Base-by-base conservation (phyloP, 2,329 filamentous ascomycete genomes). In the Ceratocystis smalleyi region DNA sequence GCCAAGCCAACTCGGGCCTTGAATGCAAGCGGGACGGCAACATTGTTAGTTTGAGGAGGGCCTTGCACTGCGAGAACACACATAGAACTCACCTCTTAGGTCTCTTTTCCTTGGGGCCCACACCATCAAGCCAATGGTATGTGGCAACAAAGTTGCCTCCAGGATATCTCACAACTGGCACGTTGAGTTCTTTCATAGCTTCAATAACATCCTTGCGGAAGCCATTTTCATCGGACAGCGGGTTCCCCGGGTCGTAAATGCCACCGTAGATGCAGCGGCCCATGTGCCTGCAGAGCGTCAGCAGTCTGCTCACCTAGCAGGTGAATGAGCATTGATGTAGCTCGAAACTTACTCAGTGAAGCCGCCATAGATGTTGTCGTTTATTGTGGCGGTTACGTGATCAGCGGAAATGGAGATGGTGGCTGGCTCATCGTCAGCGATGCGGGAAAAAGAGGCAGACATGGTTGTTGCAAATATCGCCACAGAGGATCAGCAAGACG, bases 191-290 rank as follows among this genome's bases (percentile, higher is more conserved):
- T 71, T 83, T 81, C 68, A 94, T 77, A 5, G 87, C 85, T 51
- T 82, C 79, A 27, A 94, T 81, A 51, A 94, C 89, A 74, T 94
- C 89, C 68, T 80, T 88, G 47, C 89, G 85, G 75, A 89, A 92
- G 51, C 88, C 88, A 68, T 88, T 78, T 63, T 83, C 78, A 69
- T 91, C 87, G 1, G 87, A 85, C n/a, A 91, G 79, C 2, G 83
- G 75, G 72, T 85, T 91, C 43, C 79, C 81, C 0, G 88, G 88
- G 69, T 92, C 88, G 74, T 91, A 92, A 71, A 94, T 87, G 68
- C 89, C 89, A 68, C 88, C 88, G 72, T 94, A 92, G 71, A 94
- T 91, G 77, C 89, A 94, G 67, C 89, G 83, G 70, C 89, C 89
- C 88, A 94, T 94, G 74, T 94, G 89, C 70, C 87, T 89, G 15